Base-by-base conservation (phyloP, 257 asterid genomes). In the Nemophila menziesii region DNA sequence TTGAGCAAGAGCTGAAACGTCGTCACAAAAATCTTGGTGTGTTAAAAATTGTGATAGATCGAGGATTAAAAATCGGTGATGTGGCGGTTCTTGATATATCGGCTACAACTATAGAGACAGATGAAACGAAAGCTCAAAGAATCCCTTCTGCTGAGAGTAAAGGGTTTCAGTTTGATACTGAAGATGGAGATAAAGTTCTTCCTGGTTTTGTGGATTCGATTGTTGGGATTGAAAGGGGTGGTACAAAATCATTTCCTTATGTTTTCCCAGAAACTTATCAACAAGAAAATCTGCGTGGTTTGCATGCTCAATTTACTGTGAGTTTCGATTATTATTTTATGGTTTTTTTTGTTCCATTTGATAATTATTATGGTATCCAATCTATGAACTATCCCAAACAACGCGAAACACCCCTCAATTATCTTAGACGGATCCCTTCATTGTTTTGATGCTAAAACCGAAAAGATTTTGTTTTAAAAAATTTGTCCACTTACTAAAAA, bases 71-170 rank as follows among this genome's bases (percentile, higher is more conserved):
- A 95, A 55, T 80, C 8, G 95, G 98, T 13, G 98, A 89, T 78
- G 98, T 89, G 21, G 92, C 94, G 6, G 66, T 84, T 54, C 79
- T 89, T 52, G 96, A 89, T 70, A 62, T 89, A 70, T 84, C 98
- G 36, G 94, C 98, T 21, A 57, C 65, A 22, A 84, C 92, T 15
- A 71, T 89, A 22, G 94, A 74, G 70, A 65, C 72, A 64, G 94
- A 76, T 53, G 90, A 72, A 65, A 68, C 92, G 33, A 62, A 65
- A 46, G 69, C 71, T 27, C 65, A 72, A 72, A 67, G 38, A 26
- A 78, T 84, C 54, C 96, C 96, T 54, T 86, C 98, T 57, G 98
- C 95, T 8, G 98, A 84, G 90, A 84, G 92, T 56, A 84, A 77
- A 84, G 96, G 93, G 59, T 89, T 89, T 58, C 92, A 74, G 56